These are phyloP conservation scores for Musa itinerans DNA, from an alignment of 176 grass and related monocot genomes.

Conservation along the genomic window DNA sequence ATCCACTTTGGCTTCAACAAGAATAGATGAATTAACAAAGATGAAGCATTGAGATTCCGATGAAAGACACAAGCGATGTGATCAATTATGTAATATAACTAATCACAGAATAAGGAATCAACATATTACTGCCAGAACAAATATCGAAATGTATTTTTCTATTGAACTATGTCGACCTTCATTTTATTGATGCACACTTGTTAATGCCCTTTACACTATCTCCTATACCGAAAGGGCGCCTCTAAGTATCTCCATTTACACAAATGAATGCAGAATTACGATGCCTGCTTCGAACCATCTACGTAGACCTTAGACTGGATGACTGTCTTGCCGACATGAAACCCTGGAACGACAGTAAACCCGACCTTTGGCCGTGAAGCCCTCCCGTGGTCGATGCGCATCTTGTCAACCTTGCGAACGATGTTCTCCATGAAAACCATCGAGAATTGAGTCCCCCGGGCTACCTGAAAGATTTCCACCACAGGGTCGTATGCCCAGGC, in stretches of 20 bases:
- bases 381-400: slow-evolving; percentile 21
- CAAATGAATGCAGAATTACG: slow-evolving; percentile 40
- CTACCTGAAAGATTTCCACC: slow-evolving; percentile 83
- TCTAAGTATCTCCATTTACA: slow-evolving; percentile 30
- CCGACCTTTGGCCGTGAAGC: slow-evolving; percentile 50
- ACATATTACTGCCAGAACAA: background rate
- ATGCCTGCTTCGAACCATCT: slow-evolving; percentile 29
- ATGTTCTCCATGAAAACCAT: slow-evolving; percentile 92
- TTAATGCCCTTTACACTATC: slow-evolving; percentile 2
- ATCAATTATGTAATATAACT: background rate
- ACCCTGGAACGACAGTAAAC: slow-evolving; percentile 90
- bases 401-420: slow-evolving; percentile 28
- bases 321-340: slow-evolving; percentile 71
- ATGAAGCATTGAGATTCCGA: too few relatives aligned
- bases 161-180: slow-evolving; percentile 2
- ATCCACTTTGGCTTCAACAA: too few relatives aligned
- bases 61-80: background rate
- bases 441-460: slow-evolving; percentile 52
- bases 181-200: slow-evolving; percentile 17
- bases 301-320: slow-evolving; percentile 97
- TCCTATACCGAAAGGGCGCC: slow-evolving; percentile 1
- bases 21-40: background rate
- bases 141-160: background rate
- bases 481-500: slow-evolving; percentile 84
- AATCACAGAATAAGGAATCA: background rate